Evolutionary conservation across 1,284 basidiomycete genomes (phyloP), one percentile per base, ranked within the genome.

Genomic region (Sporisorium sorghi): DNA sequence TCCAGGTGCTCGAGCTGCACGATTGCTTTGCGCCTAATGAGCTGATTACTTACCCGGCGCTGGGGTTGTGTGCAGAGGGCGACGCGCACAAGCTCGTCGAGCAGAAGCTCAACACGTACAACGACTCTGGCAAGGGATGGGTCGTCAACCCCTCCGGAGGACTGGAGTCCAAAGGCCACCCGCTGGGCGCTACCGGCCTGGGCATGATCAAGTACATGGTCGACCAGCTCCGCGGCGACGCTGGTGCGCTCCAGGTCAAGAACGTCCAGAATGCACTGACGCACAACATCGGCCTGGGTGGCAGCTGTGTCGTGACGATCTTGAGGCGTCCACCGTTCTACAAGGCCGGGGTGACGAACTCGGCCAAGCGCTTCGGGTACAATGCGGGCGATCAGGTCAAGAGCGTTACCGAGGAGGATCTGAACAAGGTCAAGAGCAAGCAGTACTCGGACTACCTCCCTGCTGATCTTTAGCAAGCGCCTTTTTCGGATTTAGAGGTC

Each of bases 181-280:
- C 92, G 3, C 87, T 93, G 21, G 92, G 93, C 43, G 93, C 92
- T 2, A 93, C 91, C 8, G 93, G 93, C 1, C 85, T 94, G 17
- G 92, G 91, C 35, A 93, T 93, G 92, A 91, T 92, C 82, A 93
- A 92, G 84, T 94, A 93, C 83, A 91, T 94, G 70, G 88, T 90
- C 73, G 91, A 76, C 90, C 83, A 75, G 90, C 87, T 74, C 10
- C 76, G 78, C 21, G 82, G 80, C 46, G 83, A 85, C 71, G 83
- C 67, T 10, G 84, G 84, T 35, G 65, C 53, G 2, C 73, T 15
- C 88, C 90, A 11, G 89, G 90, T 37, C 87, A 90, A 91, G 74
- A 89, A 90, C 52, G 91, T 91, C 10, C 91, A 93, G 82, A 91
- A 89, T 76, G 92, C 91, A 1, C 87, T 94, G 12, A 89, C 92